Base-by-base conservation (phyloP, 331 rosid genomes). In the Malus hybrid region DNA sequence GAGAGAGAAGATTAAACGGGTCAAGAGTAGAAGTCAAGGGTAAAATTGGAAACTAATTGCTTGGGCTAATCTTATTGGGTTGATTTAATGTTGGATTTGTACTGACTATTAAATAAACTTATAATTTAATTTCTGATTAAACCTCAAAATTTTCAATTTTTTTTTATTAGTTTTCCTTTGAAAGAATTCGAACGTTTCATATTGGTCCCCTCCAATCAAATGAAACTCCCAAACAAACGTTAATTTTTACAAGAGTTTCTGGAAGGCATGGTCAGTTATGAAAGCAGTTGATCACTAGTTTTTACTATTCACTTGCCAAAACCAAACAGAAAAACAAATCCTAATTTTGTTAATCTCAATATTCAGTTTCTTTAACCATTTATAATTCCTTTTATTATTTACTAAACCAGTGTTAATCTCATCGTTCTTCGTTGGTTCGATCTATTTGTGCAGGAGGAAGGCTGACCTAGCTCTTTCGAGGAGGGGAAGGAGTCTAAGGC, bases 61-160 rank as follows among this genome's bases (percentile, higher is more conserved):
- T 39, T 39, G 46, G 46, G 12, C 12, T 3, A 39, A 39, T 39
- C 12, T 39, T 9, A 9, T 3, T 39, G 1, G 4, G 46, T 4
- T 34, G 46, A 3, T 39, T 39, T 39, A 39, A 9, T 9, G 46
- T 39, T 39, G 12, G 3, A 39, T 39, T 39, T 39, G 12, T 9
- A 2, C 4, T 39, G 0, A 36, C 1, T 3, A 39, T 39, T 39
- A 39, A 39, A 39, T 39, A 39, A 39, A 39, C 4, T 39, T 39
- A 39, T 39, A 9, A 0, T 4, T 2, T 39, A 0, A 9, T 39
- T 39, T 39, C 3, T 39, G 0, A 4, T 39, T 39, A 39, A 39
- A 39, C 9, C 4, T 39, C 0, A 39, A 39, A 39, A 0, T 0
- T 39, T 39, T 39, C 0, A 39, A 39, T 0, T 0, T 0, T 28